These are phyloP conservation scores for Ophiocordyceps camponoti-floridani DNA, from an alignment of 2,329 filamentous ascomycete species.

Conservation along the genomic window DNA sequence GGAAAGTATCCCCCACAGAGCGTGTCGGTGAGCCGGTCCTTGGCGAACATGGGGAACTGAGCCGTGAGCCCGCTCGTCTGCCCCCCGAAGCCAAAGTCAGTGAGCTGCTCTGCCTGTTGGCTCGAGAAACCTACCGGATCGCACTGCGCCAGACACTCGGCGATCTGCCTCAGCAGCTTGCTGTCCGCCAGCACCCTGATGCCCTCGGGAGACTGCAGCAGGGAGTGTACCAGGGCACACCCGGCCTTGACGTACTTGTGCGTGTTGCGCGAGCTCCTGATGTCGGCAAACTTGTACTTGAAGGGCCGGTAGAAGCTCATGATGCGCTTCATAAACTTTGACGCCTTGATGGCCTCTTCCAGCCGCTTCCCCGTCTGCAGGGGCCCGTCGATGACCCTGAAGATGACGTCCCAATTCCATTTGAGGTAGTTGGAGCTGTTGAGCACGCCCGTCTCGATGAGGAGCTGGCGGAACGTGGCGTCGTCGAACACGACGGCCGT, in stretches of 20 bases:
- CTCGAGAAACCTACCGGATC: constrained; percentile 50
- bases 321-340: constrained; percentile 89
- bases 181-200: constrained; percentile 74
- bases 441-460: constrained; percentile 69
- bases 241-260: constrained; percentile 87
- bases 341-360: constrained; percentile 84
- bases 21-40: constrained; percentile 67
- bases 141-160: constrained; percentile 88
- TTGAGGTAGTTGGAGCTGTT: constrained; percentile 82
- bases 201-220: constrained; percentile 75
- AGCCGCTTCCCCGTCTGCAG: constrained; percentile 78
- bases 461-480: constrained; percentile 42
- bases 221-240: constrained; percentile 69
- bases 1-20: constrained; percentile 87
- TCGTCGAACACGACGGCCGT: constrained; percentile 34
- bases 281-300: constrained; percentile 85
- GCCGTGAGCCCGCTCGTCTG: constrained; percentile 59
- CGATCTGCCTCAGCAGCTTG: constrained; percentile 83
- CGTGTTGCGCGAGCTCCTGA: constrained; percentile 78
- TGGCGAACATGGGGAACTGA: constrained; percentile 75
- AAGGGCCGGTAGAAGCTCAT: constrained; percentile 94
- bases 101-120: constrained; percentile 3
- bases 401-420: constrained; percentile 94
- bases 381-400: constrained; percentile 82
- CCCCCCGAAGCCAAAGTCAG: constrained; percentile 2